Conservation (phyloP, 2,329 filamentous ascomycete genomes). For the Microcera coccophila region DNA sequence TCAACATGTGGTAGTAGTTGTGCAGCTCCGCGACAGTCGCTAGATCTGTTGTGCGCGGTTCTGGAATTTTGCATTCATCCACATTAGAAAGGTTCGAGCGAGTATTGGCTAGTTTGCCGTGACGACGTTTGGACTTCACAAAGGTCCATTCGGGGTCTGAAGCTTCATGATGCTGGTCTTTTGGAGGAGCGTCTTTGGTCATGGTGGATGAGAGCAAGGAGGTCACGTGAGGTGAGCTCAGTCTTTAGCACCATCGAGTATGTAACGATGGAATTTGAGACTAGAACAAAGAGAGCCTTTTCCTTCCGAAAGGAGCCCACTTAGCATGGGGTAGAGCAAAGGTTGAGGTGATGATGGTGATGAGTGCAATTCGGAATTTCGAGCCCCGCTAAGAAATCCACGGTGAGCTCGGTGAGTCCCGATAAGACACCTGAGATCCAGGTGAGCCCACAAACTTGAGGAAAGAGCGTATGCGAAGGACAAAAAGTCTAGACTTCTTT, state of each 20-base stretch:
- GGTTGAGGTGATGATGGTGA: not conserved
- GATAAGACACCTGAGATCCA: not conserved
- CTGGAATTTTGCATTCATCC: no score
- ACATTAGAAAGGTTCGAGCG: not conserved
- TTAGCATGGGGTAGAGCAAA: not conserved
- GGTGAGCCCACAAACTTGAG: not conserved
- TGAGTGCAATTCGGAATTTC: slow-evolving; percentile 14
- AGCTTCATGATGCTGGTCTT: not conserved
- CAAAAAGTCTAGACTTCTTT: no score
- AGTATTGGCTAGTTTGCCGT: not conserved
- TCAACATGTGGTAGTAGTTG: slow-evolving; percentile 27
- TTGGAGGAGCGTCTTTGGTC: not conserved
- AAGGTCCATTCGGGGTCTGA: not conserved
- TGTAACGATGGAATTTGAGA: no score
- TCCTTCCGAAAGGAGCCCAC: no score
- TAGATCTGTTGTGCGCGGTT: slow-evolving; percentile 13
- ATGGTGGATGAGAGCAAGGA: not conserved
- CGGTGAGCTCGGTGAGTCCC: slow-evolving; percentile 14
- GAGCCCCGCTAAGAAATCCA: slow-evolving; percentile 16
- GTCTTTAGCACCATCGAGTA: not conserved
- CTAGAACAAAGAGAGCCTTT: no score
- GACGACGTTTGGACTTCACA: not conserved
- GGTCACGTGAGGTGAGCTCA: not conserved
- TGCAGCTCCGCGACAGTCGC: slow-evolving; percentile 26
- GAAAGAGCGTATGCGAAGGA: no score